A percentile compares a stretch with the other conserved stretches of the same genome.
phyloP scores from a whole-genome alignment of 1,139 yeast species.

The Geotrichum bryndzae region DNA sequence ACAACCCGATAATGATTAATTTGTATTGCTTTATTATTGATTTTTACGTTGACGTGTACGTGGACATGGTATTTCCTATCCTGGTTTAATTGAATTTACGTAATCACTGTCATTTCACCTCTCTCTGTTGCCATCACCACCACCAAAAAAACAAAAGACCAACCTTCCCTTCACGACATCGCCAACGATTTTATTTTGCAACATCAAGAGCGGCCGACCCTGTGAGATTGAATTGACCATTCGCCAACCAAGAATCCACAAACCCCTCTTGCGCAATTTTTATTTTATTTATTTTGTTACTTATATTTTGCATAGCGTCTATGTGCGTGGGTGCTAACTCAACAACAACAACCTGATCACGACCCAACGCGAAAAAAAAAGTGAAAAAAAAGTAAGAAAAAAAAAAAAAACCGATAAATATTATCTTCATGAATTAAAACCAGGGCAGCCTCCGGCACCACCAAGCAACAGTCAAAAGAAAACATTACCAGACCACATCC shows the following conservation, averaged over 20 bases:
- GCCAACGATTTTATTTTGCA: background rate
- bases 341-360: background rate
- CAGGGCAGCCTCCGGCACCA: background rate
- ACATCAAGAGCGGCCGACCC: no score
- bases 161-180: background rate
- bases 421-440: background rate
- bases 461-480: background rate
- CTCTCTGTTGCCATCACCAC: background rate
- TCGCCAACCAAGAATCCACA: background rate
- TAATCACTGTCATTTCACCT: background rate
- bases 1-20: background rate
- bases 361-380: background rate
- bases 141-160: background rate
- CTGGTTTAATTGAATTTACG: background rate
- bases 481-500: background rate
- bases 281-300: no score
- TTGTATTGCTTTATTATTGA: no score
- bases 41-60: background rate
- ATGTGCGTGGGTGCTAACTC: background rate
- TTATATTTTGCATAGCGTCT: background rate
- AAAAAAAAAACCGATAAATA: no score
- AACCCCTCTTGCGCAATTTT: background rate
- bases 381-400: no score
- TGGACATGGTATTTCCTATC: background rate
- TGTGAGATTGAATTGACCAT: background rate